Percentiles rank a stretch among this genome's conserved stretches.
Conservation (phyloP, 495 filamentous ascomycete species). For the Podospora australis region DNA sequence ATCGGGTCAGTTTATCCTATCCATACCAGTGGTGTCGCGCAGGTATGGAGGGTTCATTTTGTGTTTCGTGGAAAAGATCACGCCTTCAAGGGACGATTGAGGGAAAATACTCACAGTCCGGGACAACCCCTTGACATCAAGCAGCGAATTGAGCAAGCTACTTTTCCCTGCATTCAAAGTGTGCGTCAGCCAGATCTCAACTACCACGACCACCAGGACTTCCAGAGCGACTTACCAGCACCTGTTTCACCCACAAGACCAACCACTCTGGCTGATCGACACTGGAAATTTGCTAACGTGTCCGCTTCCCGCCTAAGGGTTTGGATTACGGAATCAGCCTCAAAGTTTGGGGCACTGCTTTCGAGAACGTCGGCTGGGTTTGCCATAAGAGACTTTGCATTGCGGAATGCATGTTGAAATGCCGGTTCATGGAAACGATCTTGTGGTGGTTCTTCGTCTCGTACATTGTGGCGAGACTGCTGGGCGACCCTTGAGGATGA, state of each 20-base stretch:
- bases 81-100: not conserved
- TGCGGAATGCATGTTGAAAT: constrained; percentile 27
- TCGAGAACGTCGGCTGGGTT: constrained; percentile 24
- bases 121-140: constrained; percentile 26
- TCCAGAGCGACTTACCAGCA: constrained; percentile 18
- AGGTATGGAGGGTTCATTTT: too few species aligned
- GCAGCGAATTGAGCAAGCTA: constrained; percentile 35
- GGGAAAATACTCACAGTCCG: constrained; percentile 24
- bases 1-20: too few species aligned
- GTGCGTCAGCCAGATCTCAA: not conserved
- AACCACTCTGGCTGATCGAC: constrained; percentile 29
- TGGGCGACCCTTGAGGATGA: too few species aligned
- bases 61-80: too few species aligned
- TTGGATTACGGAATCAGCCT: constrained; percentile 30
- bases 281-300: constrained; percentile 26
- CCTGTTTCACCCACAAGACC: constrained; percentile 38
- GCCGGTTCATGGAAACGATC: constrained; percentile 26
- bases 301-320: constrained; percentile 22
- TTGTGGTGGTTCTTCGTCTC: constrained; percentile 29
- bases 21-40: too few species aligned
- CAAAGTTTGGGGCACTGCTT: constrained; percentile 23
- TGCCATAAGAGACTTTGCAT: constrained; percentile 22
- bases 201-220: not conserved
- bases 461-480: constrained; percentile 25
- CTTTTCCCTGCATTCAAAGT: constrained; percentile 30